Conservation (phyloP, 805 yeast species). For the Kazachstania taianensis region DNA sequence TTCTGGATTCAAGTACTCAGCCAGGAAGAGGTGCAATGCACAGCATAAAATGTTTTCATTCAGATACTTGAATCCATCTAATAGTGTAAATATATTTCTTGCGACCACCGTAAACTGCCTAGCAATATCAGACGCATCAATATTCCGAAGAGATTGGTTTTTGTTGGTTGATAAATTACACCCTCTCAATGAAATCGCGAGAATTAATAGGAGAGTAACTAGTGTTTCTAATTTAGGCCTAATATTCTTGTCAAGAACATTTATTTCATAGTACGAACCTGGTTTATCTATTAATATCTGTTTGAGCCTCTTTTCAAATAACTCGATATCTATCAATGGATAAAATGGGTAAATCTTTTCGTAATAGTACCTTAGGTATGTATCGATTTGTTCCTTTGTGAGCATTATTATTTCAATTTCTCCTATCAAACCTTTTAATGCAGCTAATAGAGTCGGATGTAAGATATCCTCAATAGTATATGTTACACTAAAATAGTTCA, state of each 20-base stretch:
- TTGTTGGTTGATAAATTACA: slow-evolving; percentile 1
- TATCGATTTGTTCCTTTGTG: slow-evolving; percentile 7
- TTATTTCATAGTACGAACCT: slow-evolving; percentile 5
- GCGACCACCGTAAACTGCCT: slow-evolving; percentile 7
- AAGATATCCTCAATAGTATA: slow-evolving; percentile 10
- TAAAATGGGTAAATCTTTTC: slow-evolving; percentile 17
- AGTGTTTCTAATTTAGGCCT: slow-evolving; percentile 10
- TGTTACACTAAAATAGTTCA: slow-evolving; percentile 9
- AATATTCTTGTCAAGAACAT: slow-evolving; percentile 7
- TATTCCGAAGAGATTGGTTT: not conserved
- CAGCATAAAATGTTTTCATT: slow-evolving; percentile 12
- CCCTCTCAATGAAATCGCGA: slow-evolving; percentile 7
- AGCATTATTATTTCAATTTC: slow-evolving; percentile 11
- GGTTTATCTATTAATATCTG: slow-evolving; percentile 2
- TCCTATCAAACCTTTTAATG: slow-evolving; percentile 6
- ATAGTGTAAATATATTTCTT: slow-evolving; percentile 8
- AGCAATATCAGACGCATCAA: slow-evolving; percentile 6
- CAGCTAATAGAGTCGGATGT: slow-evolving; percentile 6
- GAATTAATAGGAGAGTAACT: slow-evolving; percentile 5
- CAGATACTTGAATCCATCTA: slow-evolving; percentile 10
- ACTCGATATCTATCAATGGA: slow-evolving; percentile 14
- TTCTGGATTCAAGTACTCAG: slow-evolving; percentile 11
- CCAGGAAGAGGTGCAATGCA: slow-evolving; percentile 8
- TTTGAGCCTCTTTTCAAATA: slow-evolving; percentile 7
- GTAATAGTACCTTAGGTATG: slow-evolving; percentile 11